Conservation (phyloP, 106 monocot genomes). For the Vanilla planifolia region DNA sequence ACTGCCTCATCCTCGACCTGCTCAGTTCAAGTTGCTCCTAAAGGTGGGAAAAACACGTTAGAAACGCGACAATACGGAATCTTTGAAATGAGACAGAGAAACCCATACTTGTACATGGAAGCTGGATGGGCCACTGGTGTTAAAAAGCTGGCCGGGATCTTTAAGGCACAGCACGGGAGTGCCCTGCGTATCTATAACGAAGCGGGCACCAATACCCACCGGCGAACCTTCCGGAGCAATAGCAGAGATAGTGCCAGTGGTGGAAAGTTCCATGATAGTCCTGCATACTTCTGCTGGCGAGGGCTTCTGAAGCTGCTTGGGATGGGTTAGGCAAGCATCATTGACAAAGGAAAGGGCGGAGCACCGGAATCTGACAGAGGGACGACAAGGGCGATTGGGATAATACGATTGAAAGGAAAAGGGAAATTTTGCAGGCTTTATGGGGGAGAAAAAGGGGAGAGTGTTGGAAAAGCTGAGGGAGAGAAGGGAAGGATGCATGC, state of each 20-base stretch:
- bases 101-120: slow-evolving; percentile 77
- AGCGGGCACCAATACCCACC: slow-evolving; percentile 72
- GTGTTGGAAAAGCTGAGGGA: not conserved
- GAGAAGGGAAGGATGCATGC: not conserved
- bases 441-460: not conserved
- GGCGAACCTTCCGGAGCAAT: slow-evolving; percentile 54
- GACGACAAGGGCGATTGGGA: not conserved
- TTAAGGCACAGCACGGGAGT: slow-evolving; percentile 65
- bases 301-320: slow-evolving; percentile 13
- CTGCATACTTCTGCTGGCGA: slow-evolving; percentile 81
- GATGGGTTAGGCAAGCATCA: slow-evolving; percentile 3
- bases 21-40: slow-evolving; percentile 71
- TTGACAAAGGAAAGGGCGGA: slow-evolving; percentile 19
- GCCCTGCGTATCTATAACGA: slow-evolving; percentile 68
- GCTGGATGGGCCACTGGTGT: slow-evolving; percentile 33
- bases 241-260: slow-evolving; percentile 70
- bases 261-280: slow-evolving; percentile 78
- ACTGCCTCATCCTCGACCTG: slow-evolving; percentile 62
- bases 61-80: not conserved
- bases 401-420: not conserved
- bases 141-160: slow-evolving; percentile 18
- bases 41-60: not conserved
- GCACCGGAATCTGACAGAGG: slow-evolving; percentile 10
- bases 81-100: slow-evolving; percentile 3
- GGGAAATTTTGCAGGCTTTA: not conserved